A percentile compares a stretch with the other conserved stretches of the same genome.
phyloP scores from a whole-genome alignment of 2,329 filamentous ascomycete species.

The Lasiodiplodia citricola region DNA sequence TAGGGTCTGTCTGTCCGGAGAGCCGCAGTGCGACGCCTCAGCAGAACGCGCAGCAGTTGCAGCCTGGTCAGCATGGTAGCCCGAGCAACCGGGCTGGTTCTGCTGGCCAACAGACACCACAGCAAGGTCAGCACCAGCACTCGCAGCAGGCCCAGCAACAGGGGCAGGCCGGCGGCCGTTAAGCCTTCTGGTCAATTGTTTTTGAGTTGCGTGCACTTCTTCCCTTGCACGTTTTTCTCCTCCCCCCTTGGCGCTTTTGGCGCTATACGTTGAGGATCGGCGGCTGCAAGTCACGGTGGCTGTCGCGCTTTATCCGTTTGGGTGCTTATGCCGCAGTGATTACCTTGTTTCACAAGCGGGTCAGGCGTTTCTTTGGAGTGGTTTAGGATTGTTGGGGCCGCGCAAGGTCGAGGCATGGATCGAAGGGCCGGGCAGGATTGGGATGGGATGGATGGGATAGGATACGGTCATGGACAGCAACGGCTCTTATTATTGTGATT shows the following conservation, averaged over 20 bases:
- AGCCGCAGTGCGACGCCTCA: slow-evolving; percentile 48
- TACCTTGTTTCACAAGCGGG: background rate
- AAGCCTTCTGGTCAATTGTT: background rate
- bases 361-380: background rate
- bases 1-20: slow-evolving; percentile 30
- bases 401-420: background rate
- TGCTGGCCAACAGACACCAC: background rate
- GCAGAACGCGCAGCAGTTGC: slow-evolving; percentile 19
- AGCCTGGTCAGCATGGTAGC: slow-evolving; percentile 14
- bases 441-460: background rate
- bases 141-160: slow-evolving; percentile 10
- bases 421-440: background rate
- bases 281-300: background rate
- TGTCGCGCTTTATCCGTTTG: background rate
- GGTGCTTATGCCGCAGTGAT: background rate
- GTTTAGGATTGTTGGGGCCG: background rate
- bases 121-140: slow-evolving; percentile 1
- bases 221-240: background rate
- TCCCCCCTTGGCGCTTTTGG: background rate
- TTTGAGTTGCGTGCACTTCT: background rate
- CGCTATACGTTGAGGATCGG: too few species aligned
- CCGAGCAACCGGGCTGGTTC: background rate
- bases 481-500: background rate
- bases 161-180: background rate
- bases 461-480: background rate